Evolutionary conservation across 1,284 basidiomycete species (phyloP), one percentile per base, ranked within the genome.

Genomic region (Heterobasidion irregulare): DNA sequence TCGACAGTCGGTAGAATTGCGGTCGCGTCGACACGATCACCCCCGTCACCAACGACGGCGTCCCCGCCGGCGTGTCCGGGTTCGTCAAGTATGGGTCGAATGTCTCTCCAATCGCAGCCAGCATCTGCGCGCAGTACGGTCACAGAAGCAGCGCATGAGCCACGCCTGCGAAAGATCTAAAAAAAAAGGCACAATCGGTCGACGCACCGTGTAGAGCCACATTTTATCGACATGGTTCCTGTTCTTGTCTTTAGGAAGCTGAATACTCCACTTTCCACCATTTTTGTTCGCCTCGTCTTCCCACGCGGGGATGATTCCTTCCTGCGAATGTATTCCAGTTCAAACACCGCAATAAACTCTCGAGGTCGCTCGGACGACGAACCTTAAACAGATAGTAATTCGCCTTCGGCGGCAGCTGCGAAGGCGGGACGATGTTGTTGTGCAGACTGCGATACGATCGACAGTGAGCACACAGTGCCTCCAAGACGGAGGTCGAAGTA

Each of bases 361-460:
- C 41, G 26, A 34, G 47, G 33, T 45, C 18, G 38, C 4, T 10
- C 8, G 16, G 41, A 33, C 6, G 32, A 53, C 66, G 15, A 16
- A 81, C 88, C 80, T 98, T 98, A 86, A 99, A 99, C 58, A 99
- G 80, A 76, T 99, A 99, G 73, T 99, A 99, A 71, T 99, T 99
- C 41, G 95, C 94, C 75, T 95, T 98, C 72, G 87, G 86, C 41
- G 94, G 94, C 63, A 99, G 77, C 66, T 87, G 83, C 19, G 93
- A 95, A n/a, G 96, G 97, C 16, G 94, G 91, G 35, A 99, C 87
- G 65, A 99, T 95, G 74, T 98, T 98, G 75, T 98, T 97, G 76
- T 98, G 97, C 59, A 98, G 74, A 15, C 92, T 94, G 63, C 10
- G 26, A 26, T 26, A 26, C 26, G 26, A 41, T 13, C 45, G 51